phyloP scores from a whole-genome alignment of 257 asterid genomes.

The Nicotiana benthamiana region DNA sequence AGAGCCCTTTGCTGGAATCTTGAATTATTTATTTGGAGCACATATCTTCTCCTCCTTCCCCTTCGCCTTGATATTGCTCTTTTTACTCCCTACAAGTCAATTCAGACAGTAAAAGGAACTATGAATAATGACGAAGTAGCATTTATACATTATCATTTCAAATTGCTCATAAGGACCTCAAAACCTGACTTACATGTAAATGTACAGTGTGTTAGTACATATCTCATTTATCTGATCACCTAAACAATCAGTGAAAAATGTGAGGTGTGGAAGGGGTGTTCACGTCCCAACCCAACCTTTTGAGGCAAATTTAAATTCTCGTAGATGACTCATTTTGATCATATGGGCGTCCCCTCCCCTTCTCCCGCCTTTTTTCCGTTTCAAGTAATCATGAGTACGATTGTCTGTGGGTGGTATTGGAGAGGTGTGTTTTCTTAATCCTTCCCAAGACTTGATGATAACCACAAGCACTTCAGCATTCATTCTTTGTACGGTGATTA shows the following conservation, averaged over 20 bases:
- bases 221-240: neutral
- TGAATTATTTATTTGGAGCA: neutral
- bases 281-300: neutral
- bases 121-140: neutral
- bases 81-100: neutral
- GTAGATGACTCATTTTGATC: neutral
- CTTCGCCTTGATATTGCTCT: neutral
- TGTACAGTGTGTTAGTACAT: neutral
- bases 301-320: neutral
- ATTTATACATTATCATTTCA: neutral
- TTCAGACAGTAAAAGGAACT: neutral
- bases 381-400: neutral
- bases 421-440: neutral
- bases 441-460: neutral
- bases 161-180: neutral
- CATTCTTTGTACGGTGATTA: neutral
- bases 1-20: neutral
- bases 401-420: neutral
- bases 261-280: neutral
- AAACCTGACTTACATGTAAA: neutral
- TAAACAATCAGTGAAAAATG: neutral
- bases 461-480: neutral
- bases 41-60: neutral
- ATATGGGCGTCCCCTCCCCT: neutral
- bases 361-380: neutral